Base-by-base conservation (phyloP, 164 flowering plant genomes). In the Liriodendron chinense region DNA sequence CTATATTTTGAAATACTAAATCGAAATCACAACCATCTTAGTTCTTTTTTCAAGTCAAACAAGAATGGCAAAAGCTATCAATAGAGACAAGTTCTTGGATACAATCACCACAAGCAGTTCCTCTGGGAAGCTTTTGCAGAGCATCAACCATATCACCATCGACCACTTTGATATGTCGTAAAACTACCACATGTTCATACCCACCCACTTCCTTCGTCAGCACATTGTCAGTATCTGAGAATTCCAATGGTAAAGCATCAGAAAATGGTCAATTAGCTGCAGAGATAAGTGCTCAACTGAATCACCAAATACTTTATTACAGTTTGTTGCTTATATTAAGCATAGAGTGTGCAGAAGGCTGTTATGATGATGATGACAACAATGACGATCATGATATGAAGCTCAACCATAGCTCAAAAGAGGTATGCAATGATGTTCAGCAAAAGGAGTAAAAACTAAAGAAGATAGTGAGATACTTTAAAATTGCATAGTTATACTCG, bases 161-260 rank as follows among this genome's bases (percentile, higher is more conserved):
- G 62, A 96, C 94, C 81, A 91, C 97, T 82, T 86, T 89, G 47
- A 90, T 75, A 69, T 86, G 74, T 72, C 69, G 85, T 68, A 89
- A 80, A 48, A 94, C 99, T 69, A 71, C 74, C 63, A 96, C 87
- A 87, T 96, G 85, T 65, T 93, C 90, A 78, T 96, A 96, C 74
- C 99, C 99, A 67, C 99, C 99, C 50, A 96, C 91, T 85, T 96
- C 98, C 75, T 47, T 81, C 25, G 91, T 89, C 82, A 96, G 86
- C 73, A 88, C 98, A 83, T 96, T 96, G 47, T 87, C 74, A 53
- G 98, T 92, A n/a, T 85, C 99, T 96, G 88, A 65, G 47, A 49
- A 77, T 43, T 78, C 74, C 79, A 83, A 63, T 26, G 67, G 57
- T 21, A 72, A 13, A 47, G 64, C 65, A 77, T 65, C 64, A 66